Evolutionary conservation across 257 asterid genomes (phyloP), one percentile per base, ranked within the genome.

Genomic region (Solanum rostratum): DNA sequence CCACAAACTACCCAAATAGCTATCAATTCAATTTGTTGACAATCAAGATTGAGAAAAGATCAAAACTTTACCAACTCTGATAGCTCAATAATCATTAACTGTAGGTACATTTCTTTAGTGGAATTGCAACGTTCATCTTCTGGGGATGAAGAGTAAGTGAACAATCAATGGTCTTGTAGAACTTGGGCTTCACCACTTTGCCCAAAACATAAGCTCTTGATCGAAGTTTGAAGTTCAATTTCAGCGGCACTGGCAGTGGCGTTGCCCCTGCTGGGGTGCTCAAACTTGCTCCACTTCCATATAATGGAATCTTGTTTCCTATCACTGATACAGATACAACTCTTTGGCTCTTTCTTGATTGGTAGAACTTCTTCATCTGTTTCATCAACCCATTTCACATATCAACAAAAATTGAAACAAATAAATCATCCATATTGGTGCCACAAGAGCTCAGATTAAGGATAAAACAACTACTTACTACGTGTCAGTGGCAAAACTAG

Each of bases 121-220:
- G 69, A 83, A 92, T 90, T 2, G 97, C 90, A 3, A 24, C 84
- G 60, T 89, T 94, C 43, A 93, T 84, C 82, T 92, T 96, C 91
- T 90, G 91, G 65, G 91, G 68, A 10, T 90, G 92, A 79, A 90
- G 88, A 80, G 86, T 71, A 62, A 96, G 82, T 19, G 90, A 53
- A 84, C 99, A 94, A 30, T 89, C 91, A 8, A 96, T 91, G 76
- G 82, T 87, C 85, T 86, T 93, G 89, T 92, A 87, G 88, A 96
- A 94, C 85, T 88, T 94, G 1, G 99, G 95, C 90, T 90, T 92
- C 90, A 96, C 99, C 84, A 96, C 87, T 86, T 89, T 90, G 11
- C 99, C 99, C 86, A 96, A 79, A 79, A 96, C 97, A 54, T 94
- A 92, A 49, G 94, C 99, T 74, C 92, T 92, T 12, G 99, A 91